These are phyloP conservation scores for Serendipita sp. DNA, from an alignment of 1,284 basidiomycete genomes.

Conservation along the genomic window DNA sequence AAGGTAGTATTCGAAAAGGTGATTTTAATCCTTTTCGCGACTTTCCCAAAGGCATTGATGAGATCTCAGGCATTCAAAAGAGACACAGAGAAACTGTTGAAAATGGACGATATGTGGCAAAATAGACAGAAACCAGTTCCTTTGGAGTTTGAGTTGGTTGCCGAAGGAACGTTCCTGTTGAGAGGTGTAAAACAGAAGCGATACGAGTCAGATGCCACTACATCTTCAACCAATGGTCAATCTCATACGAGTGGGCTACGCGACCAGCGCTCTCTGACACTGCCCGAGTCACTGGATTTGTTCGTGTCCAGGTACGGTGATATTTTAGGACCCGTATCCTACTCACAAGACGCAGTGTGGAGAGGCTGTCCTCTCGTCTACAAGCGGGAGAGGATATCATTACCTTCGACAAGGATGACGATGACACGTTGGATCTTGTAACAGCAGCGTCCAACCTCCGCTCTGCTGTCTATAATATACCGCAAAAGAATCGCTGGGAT, in stretches of 20 bases:
- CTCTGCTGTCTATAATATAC: conserved; percentile 80
- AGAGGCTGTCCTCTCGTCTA: conserved; percentile 62
- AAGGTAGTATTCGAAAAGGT: conserved; percentile 64
- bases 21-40: conserved; percentile 9
- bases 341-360: conserved; percentile 36
- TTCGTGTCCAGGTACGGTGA: conserved; percentile 62
- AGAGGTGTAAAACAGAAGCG: conserved; percentile 17
- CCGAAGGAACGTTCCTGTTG: conserved; percentile 42
- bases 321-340: conserved; percentile 1
- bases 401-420: conserved; percentile 95
- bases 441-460: conserved; percentile 89
- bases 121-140: conserved; percentile 72
- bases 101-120: conserved; percentile 98
- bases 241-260: conserved; percentile 35
- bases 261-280: conserved; percentile 62
- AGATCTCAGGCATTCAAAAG: conserved; percentile 66
- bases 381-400: conserved; percentile 63
- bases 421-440: conserved; percentile 92
- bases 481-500: conserved; percentile 84
- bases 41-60: background rate
- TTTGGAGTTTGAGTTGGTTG: conserved; percentile 64
- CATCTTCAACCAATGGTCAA: conserved; percentile 14
- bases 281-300: conserved; percentile 68
- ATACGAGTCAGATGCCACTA: conserved; percentile 8
- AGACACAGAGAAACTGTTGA: conserved; percentile 79